These are phyloP conservation scores for Hypoxylon trugodes DNA, from an alignment of 495 filamentous ascomycete species.

Conservation along the genomic window DNA sequence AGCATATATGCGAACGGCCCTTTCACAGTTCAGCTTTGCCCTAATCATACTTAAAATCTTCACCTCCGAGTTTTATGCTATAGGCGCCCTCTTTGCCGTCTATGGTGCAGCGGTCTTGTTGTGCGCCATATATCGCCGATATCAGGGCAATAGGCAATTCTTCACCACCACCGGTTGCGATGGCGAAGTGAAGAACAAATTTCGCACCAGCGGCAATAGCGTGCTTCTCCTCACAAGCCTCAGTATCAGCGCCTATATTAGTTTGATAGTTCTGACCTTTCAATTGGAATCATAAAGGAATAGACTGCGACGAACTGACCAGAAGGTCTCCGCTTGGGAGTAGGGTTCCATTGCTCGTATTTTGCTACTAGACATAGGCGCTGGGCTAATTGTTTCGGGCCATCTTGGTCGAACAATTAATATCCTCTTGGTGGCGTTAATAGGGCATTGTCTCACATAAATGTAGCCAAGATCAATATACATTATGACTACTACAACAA, in stretches of 20 bases:
- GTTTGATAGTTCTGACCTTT: conserved; percentile 78
- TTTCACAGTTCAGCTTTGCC: conserved; percentile 93
- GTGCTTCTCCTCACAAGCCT: conserved; percentile 85
- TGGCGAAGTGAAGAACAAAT: conserved; percentile 68
- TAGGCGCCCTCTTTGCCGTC: conserved; percentile 89
- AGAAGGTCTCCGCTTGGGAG: neutral
- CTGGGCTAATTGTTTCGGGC: neutral
- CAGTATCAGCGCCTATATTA: conserved; percentile 82
- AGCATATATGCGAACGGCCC: conserved; percentile 92
- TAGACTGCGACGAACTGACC: neutral
- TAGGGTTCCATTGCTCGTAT: neutral
- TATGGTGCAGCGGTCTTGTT: conserved; percentile 87
- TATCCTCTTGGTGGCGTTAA: neutral
- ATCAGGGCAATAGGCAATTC: conserved; percentile 92
- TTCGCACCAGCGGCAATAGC: conserved; percentile 86
- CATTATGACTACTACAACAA: too few relatives aligned
- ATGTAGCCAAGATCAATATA: too few relatives aligned
- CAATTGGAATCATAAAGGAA: conserved; percentile 52
- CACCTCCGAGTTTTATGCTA: conserved; percentile 91
- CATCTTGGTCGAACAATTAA: neutral
- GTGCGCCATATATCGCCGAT: conserved; percentile 80
- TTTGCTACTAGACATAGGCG: neutral
- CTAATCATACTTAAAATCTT: conserved; percentile 97
- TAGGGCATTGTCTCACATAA: neutral
- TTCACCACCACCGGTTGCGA: conserved; percentile 77